Base-by-base conservation (phyloP, 257 asterid species). In the Gynochthodes officinalis region DNA sequence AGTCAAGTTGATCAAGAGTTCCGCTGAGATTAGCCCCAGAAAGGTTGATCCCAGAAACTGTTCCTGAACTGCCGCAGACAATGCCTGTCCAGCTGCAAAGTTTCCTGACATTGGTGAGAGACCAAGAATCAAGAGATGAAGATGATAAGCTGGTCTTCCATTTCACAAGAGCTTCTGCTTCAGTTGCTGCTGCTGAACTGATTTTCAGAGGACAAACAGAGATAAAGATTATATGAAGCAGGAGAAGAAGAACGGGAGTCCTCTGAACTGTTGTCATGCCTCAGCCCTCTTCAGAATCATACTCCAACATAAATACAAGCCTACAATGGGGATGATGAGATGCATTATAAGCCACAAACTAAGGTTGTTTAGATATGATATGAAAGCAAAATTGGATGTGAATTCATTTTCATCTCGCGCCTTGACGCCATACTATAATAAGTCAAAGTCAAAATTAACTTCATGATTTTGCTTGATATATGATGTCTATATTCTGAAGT, bases 111-210 rank as follows among this genome's bases (percentile, higher is more conserved):
- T 63, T 63, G 0, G 23, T 37, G 2, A 25, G 18, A 19, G 52
- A 63, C 69, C 69, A 63, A 10, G 69, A 39, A 37, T 63, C 50
- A 21, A 63, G 69, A 39, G 71, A 53, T 27, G 89, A 57, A 30
- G 76, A 62, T 5, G 83, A 32, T 61, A 84, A 63, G 75, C 78
- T 80, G 80, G 65, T 77, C 68, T 84, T 88, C 97, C 97, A 92
- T 70, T 59, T 80, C 9, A 88, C 53, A 18, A 92, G 86, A 54
- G 96, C 86, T 42, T 71, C 82, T 76, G 93, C 93, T 82, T 86
- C 90, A 39, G 86, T 79, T 62, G 69, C 78, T 33, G 89, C 74
- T 44, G 95, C 85, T 33, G 92, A 73, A 72, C 62, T 40, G 37
- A 80, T 65, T 2, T 71, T 79, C 27, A 64, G 18, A 48, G 86